Percentiles rank a stretch among this genome's conserved stretches.
These are phyloP conservation scores for Solidago caesia DNA, from an alignment of 129 eudicot species.

Conservation along the genomic window DNA sequence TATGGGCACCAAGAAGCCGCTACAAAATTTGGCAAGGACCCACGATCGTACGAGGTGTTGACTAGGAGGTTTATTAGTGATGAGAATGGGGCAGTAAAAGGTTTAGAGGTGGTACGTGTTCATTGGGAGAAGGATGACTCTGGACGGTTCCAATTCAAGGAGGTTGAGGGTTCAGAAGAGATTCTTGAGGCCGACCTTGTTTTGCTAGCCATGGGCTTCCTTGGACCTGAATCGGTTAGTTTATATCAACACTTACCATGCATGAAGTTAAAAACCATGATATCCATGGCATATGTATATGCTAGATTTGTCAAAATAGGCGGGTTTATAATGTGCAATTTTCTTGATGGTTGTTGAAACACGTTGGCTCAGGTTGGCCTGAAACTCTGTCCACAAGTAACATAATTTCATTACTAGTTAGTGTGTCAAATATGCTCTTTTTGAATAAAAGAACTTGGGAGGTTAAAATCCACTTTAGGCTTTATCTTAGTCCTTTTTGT, in stretches of 20 bases:
- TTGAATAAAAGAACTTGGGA: not conserved
- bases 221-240: conserved; percentile 97
- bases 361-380: not conserved
- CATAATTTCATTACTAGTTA: not conserved
- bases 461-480: not conserved
- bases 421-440: not conserved
- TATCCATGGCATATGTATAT: not conserved
- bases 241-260: not conserved
- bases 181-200: conserved; percentile 82
- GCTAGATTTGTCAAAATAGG: not conserved
- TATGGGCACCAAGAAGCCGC: conserved; percentile 99
- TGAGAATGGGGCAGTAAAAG: conserved; percentile 79
- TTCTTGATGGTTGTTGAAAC: not conserved
- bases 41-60: conserved; percentile 86
- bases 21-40: conserved; percentile 90
- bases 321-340: not conserved
- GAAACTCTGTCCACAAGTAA: not conserved
- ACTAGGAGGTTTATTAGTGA: conserved; percentile 88
- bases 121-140: conserved; percentile 91
- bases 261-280: not conserved
- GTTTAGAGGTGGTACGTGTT: conserved; percentile 78
- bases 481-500: not conserved
- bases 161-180: conserved; percentile 89
- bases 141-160: conserved; percentile 88
- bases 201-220: conserved; percentile 96